Conservation (phyloP, 2,329 filamentous ascomycete genomes). For the Cadophora malorum region DNA sequence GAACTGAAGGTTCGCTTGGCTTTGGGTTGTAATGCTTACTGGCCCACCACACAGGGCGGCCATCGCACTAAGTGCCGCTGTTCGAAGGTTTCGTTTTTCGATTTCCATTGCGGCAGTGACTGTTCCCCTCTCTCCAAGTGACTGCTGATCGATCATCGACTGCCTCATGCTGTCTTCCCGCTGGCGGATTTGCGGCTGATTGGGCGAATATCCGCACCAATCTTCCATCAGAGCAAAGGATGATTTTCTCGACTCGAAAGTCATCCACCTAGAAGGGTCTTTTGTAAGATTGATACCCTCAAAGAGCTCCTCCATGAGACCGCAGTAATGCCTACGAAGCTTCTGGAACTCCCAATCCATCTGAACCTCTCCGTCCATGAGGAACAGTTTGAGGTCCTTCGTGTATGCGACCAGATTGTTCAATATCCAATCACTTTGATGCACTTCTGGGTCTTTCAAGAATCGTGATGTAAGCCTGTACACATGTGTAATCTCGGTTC, state of each 20-base stretch:
- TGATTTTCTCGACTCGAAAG: conserved; percentile 94
- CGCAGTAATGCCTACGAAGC: conserved; percentile 90
- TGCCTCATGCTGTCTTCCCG: conserved; percentile 89
- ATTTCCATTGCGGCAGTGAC: conserved; percentile 93
- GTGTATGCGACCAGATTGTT: conserved; percentile 88
- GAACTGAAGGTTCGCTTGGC: conserved; percentile 86
- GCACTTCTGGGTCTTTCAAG: conserved; percentile 77
- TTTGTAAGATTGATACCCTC: conserved; percentile 86
- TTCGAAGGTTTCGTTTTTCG: conserved; percentile 90
- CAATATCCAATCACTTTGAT: conserved; percentile 88
- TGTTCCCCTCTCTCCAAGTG: conserved; percentile 74
- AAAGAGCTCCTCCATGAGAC: conserved; percentile 90
- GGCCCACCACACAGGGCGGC: conserved; percentile 87
- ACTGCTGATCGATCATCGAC: conserved; percentile 80
- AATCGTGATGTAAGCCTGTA: conserved; percentile 95
- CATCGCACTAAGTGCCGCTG: conserved; percentile 93
- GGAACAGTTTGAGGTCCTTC: conserved; percentile 89
- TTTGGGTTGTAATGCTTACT: conserved; percentile 86
- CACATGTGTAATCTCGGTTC: conserved; percentile 95
- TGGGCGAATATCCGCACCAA: conserved; percentile 97
- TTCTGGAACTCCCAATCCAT: conserved; percentile 95
- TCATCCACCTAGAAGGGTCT: conserved; percentile 92
- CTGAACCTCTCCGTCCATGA: conserved; percentile 94
- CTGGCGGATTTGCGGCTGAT: conserved; percentile 80
- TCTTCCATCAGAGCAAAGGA: conserved; percentile 98